A percentile compares a stretch with the other conserved stretches of the same genome.
Evolutionary conservation across 169 alveolate species (phyloP).

Genomic region (Eimeria sp.): DNA sequence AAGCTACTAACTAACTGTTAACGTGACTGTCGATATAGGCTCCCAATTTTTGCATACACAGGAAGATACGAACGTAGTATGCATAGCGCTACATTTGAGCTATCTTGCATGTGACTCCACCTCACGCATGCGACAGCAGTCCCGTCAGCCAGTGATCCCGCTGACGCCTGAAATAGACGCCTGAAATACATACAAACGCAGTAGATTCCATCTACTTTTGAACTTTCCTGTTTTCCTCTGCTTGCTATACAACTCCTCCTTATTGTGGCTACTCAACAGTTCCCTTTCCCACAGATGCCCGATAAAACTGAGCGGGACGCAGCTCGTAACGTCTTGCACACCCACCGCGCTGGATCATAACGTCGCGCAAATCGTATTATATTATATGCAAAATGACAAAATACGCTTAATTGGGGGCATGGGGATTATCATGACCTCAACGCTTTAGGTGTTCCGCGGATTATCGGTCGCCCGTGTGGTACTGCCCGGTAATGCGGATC

Average conservation of each 20-base stretch:
- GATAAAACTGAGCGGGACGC: neutral
- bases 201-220: neutral
- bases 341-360: neutral
- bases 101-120: neutral
- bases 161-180: neutral
- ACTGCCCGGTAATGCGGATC: too few species aligned
- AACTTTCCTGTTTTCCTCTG: neutral
- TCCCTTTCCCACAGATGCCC: neutral
- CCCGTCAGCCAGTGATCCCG: neutral
- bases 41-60: neutral
- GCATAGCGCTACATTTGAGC: neutral
- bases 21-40: neutral
- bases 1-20: neutral
- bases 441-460: neutral
- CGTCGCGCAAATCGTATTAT: neutral
- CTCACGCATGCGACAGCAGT: slow-evolving; percentile 13
- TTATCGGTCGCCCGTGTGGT: neutral
- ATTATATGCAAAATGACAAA: neutral
- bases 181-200: neutral
- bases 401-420: neutral
- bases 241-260: neutral
- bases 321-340: neutral
- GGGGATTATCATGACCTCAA: neutral
- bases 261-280: neutral
- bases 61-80: neutral